Evolutionary conservation across 176 grass and related monocot genomes (phyloP), one percentile per base, ranked within the genome.

Genomic region (Oryza australiensis): DNA sequence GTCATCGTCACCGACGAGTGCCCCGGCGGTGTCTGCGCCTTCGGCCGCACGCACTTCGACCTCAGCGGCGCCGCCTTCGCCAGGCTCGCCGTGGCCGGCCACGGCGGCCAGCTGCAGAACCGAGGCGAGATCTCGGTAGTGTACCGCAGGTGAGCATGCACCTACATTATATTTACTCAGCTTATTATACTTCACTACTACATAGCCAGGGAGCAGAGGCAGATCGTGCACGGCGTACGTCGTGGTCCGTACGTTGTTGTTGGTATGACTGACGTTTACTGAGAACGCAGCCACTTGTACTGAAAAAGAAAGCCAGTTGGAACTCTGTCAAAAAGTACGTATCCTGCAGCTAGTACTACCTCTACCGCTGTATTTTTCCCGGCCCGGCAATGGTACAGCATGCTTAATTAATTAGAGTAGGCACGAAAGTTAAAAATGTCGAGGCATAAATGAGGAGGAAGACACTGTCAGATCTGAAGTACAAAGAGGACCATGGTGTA

Each of bases 1-100:
- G 83, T 97, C 66, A 97, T 97, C 85, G 86, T 94, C 86, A 97
- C 95, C 20, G 95, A 97, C 81, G 90, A 92, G 84, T 97, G 95
- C 77, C 95, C 95, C 49, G 92, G 95, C 28, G 94, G 94, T 0
- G 87, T 90, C 62, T 94, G 92, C 82, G 37, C 87, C 0, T 62
- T 38, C 27, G 94, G 90, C 43, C 88, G 88, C 76, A 87, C 80
- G 7, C 95, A 94, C 89, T 97, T 97, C 86, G 95, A 97, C 79
- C 89, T 97, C 86, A 97, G 95, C 74, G 95, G 95, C 65, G 95
- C 95, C 26, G 95, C 90, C 1, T 97, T 92, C 86, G 62, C 90
- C 24, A 86, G 91, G 57, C 89, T 97, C 70, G 95, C 95, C 15
- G 77, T 97, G 4, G 81, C 83, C 16, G 90, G 95, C 28, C 33